Percentiles rank a stretch among this genome's conserved stretches.
Evolutionary conservation across 176 grass and related monocot species (phyloP).

Genomic region (Oryza glumipatula): DNA sequence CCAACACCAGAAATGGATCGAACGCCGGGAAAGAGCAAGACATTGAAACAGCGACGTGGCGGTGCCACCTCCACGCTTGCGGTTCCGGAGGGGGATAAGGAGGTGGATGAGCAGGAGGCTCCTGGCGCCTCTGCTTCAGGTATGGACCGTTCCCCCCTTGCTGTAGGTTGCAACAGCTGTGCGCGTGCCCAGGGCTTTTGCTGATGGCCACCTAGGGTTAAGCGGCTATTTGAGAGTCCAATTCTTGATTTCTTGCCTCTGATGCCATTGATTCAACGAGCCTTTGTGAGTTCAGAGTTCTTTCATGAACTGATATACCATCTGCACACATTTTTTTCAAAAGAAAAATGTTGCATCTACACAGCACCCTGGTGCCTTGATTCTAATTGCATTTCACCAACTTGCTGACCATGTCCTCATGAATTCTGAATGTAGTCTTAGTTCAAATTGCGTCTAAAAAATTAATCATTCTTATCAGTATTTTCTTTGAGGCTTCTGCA

Average conservation of each 20-base stretch:
- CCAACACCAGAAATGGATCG: background rate
- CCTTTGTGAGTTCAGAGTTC: background rate
- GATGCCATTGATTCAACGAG: slow-evolving; percentile 7
- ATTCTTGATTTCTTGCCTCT: slow-evolving; percentile 18
- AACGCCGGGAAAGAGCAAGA: slow-evolving; percentile 5
- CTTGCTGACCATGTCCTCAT: background rate
- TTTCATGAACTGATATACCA: background rate
- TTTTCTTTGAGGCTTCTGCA: background rate
- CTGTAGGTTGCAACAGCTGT: background rate
- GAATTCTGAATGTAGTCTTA: background rate
- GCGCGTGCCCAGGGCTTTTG: background rate
- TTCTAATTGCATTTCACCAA: slow-evolving; percentile 1
- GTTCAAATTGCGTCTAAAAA: background rate
- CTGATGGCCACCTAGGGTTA: background rate
- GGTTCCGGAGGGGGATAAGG: background rate
- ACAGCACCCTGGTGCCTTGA: background rate
- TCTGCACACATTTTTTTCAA: background rate
- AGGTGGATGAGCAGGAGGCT: background rate
- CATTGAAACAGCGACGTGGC: background rate
- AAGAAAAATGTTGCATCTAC: background rate
- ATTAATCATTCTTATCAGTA: background rate
- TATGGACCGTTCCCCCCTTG: background rate
- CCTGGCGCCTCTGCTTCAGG: slow-evolving; percentile 21
- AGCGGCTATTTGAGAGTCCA: background rate
- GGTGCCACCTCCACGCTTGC: background rate